Evolutionary conservation across 805 yeast genomes (phyloP), one percentile per base, ranked within the genome.

Genomic region (Pichia kluyveri): DNA sequence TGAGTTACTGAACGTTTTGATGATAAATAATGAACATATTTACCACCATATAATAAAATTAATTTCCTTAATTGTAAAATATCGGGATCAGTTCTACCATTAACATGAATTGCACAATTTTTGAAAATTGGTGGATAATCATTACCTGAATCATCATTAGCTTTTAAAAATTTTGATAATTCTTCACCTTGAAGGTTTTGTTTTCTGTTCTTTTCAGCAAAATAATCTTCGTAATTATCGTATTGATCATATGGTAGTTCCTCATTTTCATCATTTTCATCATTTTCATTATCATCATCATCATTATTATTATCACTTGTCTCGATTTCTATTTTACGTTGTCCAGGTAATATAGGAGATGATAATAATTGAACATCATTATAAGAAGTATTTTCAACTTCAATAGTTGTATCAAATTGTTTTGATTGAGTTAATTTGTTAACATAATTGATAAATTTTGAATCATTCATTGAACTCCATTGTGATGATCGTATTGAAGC

Each of bases 51-150:
- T 10, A 79, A 55, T 2, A 86, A 77, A 2, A 91, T 80, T 54
- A 87, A 56, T 47, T 81, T 75, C 57, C 86, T 91, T 31, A 93
- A 66, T 51, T 79, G 83, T 40, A 76, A 67, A 15, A 88, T 75
- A n/a, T 90, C 79, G 0, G 98, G 98, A 3, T 66, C 67, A 0
- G 98, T 91, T 57, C 84, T 80, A 1, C 99, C 99, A 58, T 89
- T 90, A n/a, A 91, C 88, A 61, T 84, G 81, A 5, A 91, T 72
- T 1, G 70, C 64, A 60, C 90, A 86, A 1, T 74, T 79, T 37
- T 67, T 57, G 59, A 91, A 89, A 1, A 90, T 68, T 2, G 63
- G 64, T 1, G 74, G 66, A 37, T 55, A 50, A 28, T 36, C 46
- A 38, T 19, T 30, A 19, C 38, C 36, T 47, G 53, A 12, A 53